Evolutionary conservation across 352 stramenopile genomes (phyloP), one percentile per base, ranked within the genome.

Genomic region (Aphanomyces euteiches): DNA sequence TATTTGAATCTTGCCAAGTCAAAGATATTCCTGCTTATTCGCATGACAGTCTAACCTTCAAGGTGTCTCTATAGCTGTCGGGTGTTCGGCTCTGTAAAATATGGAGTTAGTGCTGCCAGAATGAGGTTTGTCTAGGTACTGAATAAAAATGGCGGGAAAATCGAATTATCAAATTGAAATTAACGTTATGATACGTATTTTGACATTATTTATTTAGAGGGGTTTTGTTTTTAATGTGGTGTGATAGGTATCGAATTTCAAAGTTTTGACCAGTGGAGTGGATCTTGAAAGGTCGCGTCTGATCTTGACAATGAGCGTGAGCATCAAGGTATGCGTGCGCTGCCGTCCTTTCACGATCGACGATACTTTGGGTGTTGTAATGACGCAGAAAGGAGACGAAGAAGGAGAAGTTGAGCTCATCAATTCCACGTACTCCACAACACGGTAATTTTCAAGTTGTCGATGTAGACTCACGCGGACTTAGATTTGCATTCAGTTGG

Each of bases 351-450:
- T 96, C 76, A 96, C 88, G 48, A 87, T 88, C 66, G 87, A 97
- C 74, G 90, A 96, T 77, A 87, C 91, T 69, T 85, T 98, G 47
- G 92, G 93, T 12, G 93, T 98, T 15, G 84, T 97, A 69, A 80
- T 98, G 74, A 87, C 82, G 43, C 91, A 98, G 73, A 93, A 84
- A 67, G 79, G 79, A 41, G 90, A 97, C n/a, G 92, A 98, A 66
- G 87, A 96, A 70, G 92, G 92, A 56, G 93, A 98, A 67, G 88
- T 97, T 70, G 86, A 97, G 72, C 80, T 97, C 34, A 91, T 96
- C 72, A 97, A 97, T 74, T 96, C 86, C 58, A 91, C 87, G 54
- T 98, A 98, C 75, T 96, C 88, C 39, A 98, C 90, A 38, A 98
- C 83, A 39, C 82, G 92, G 38, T 71, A 38, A 21, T 5, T 28